Base-by-base conservation (phyloP, 2,329 filamentous ascomycete genomes). In the Cadophora luteo-olivacea region DNA sequence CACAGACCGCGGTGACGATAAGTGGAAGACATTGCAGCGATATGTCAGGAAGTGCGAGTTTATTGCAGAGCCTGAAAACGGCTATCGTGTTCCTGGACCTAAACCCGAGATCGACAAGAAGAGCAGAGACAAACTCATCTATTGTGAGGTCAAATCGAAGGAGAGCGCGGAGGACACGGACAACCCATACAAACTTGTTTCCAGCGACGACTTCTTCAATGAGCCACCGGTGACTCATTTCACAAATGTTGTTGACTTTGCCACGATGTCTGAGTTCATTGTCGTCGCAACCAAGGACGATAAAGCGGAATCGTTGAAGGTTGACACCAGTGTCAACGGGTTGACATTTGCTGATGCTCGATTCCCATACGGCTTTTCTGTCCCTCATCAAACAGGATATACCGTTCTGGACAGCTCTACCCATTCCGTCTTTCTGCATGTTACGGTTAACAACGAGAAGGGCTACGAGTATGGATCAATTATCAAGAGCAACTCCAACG, bases 401-500 rank as follows among this genome's bases (percentile, higher is more conserved):
- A 99, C 96, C 0, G 92, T 98, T 3, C 85, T 99, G 36, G 94
- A 97, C 78, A 97, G 94, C 80, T 96, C 93, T 1, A 97, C 94
- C 0, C 95, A 98, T 79, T 92, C 96, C 0, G 87, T 99, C 68
- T 98, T 98, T 81, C 82, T 99, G 68, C 97, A 98, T 77, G 95
- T 98, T 58, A 94, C 92, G 0, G 92, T 93, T 51, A 91, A 92
- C 75, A 86, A 85, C 51, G 82, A 83, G 3, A 78, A 84, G 62
- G 90, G 88, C 22, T 87, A 86, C 62, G 87, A 91, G 69, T 94
- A 92, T 75, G 96, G 96, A 48, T 91, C 91, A 29, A 93, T 99
- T 74, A 89, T 99, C 80, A 99, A 98, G 87, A 97, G 94, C 77
- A 99, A 99, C 82, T 97, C 94, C 75, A 98, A 99, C 77, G 96